A percentile compares a stretch with the other conserved stretches of the same genome.
Evolutionary conservation across 768 basidiomycete genomes (phyloP).

Genomic region (Rickenella mellea): DNA sequence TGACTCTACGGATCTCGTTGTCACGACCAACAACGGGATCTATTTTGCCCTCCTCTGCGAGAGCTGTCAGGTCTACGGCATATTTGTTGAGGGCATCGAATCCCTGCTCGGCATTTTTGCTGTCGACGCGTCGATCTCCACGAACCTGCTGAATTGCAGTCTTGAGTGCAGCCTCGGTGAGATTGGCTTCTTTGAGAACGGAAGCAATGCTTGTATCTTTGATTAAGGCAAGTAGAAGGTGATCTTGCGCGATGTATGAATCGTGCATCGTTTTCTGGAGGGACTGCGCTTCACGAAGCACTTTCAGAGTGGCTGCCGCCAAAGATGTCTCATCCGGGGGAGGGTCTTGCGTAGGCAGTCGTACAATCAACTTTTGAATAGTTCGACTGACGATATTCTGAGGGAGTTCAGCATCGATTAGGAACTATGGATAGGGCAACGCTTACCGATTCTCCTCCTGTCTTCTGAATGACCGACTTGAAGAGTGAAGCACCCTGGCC

Average conservation of each 20-base stretch:
- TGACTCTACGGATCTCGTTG: slow-evolving; percentile 79
- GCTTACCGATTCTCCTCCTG: slow-evolving; percentile 78
- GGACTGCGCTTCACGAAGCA: slow-evolving; percentile 67
- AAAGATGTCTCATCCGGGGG: slow-evolving; percentile 74
- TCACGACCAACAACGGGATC: slow-evolving; percentile 93
- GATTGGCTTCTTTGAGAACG: slow-evolving; percentile 64
- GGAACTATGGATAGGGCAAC: background rate
- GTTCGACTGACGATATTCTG: slow-evolving; percentile 45
- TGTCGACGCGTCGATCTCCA: slow-evolving; percentile 80
- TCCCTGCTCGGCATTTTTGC: slow-evolving; percentile 79
- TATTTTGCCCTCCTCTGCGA: slow-evolving; percentile 89
- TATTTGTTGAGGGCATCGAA: slow-evolving; percentile 91
- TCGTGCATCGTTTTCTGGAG: slow-evolving; percentile 82
- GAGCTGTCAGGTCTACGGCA: slow-evolving; percentile 74
- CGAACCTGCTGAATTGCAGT: slow-evolving; percentile 72
- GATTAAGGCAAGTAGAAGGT: slow-evolving; percentile 77
- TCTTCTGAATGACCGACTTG: slow-evolving; percentile 65
- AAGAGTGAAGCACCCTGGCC: slow-evolving; percentile 49
- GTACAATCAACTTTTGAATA: slow-evolving; percentile 69
- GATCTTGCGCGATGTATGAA: slow-evolving; percentile 89
- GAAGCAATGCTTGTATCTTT: slow-evolving; percentile 59
- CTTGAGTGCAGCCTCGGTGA: slow-evolving; percentile 65
- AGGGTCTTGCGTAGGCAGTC: slow-evolving; percentile 76
- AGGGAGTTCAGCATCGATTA: background rate
- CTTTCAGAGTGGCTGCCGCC: slow-evolving; percentile 43